Conservation (phyloP, 768 basidiomycete genomes). For the Calvatia gigantea region DNA sequence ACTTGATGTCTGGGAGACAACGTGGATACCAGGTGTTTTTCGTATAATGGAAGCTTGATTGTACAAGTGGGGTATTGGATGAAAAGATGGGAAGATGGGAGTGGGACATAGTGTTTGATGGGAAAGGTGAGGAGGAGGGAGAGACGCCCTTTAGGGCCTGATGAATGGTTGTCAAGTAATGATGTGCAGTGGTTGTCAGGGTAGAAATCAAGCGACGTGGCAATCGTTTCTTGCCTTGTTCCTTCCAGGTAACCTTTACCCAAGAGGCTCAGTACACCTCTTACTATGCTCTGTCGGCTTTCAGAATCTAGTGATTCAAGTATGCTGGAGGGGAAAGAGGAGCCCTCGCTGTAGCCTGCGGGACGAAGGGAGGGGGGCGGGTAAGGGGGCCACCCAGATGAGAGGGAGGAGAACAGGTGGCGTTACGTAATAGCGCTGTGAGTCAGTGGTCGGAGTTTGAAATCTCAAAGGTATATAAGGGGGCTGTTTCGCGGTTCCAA, state of each 20-base stretch:
- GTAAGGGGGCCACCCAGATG: conserved; percentile 14
- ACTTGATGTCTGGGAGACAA: background rate
- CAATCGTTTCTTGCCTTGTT: conserved; percentile 1
- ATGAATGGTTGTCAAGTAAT: conserved; percentile 3
- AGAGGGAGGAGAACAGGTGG: conserved; percentile 30
- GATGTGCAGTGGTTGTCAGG: conserved; percentile 17
- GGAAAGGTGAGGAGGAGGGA: background rate
- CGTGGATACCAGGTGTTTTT: conserved; percentile 3
- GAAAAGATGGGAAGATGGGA: background rate
- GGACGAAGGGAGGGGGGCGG: conserved; percentile 12
- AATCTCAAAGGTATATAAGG: conserved; percentile 43
- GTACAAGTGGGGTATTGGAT: background rate
- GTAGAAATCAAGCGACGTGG: conserved; percentile 9
- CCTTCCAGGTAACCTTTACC: background rate
- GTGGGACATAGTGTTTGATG: conserved; percentile 15
- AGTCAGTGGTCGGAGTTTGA: conserved; percentile 45
- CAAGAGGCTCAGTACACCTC: background rate
- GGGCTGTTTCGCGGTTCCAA: conserved; percentile 24
- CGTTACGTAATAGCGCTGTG: conserved; percentile 40
- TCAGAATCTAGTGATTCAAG: conserved; percentile 8
- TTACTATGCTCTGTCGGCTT: background rate
- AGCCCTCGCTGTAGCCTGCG: background rate
- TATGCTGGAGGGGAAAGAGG: conserved; percentile 15
- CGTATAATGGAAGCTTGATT: conserved; percentile 8
- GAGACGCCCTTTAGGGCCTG: background rate